A percentile compares a stretch with the other conserved stretches of the same genome.
Evolutionary conservation across 306 rosid species (phyloP).

Genomic region (Citrullus amarus): DNA sequence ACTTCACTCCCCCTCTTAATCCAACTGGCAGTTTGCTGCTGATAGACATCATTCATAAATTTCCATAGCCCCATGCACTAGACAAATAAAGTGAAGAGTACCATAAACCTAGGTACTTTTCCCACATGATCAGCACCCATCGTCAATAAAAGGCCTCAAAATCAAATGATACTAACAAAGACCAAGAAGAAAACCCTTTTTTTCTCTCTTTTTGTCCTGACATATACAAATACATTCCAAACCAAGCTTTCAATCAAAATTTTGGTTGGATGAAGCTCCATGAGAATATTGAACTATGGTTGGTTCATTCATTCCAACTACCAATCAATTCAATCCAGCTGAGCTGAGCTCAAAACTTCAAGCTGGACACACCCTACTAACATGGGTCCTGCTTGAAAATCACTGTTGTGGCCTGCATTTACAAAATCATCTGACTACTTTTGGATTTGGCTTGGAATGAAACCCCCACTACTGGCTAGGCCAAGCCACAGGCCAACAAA

Average conservation of each 20-base stretch:
- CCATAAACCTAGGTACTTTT: conserved; percentile 1
- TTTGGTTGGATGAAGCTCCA: background rate
- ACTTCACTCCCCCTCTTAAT: background rate
- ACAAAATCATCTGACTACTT: background rate
- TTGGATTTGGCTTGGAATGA: background rate
- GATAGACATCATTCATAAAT: conserved; percentile 8
- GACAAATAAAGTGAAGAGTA: background rate
- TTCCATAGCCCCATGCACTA: background rate
- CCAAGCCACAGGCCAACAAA: background rate
- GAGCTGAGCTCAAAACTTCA: background rate
- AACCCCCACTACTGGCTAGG: background rate
- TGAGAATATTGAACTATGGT: background rate
- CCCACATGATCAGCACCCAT: background rate
- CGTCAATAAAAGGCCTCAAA: background rate
- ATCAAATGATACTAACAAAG: background rate
- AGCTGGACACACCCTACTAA: background rate
- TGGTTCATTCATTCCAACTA: background rate
- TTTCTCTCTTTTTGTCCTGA: too few relatives aligned
- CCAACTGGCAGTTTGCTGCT: conserved; percentile 3
- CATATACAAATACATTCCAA: too few relatives aligned
- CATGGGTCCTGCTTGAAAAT: background rate
- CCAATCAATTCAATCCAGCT: conserved; percentile 6
- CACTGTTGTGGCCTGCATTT: conserved; percentile 9
- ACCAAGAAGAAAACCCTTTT: too few relatives aligned
- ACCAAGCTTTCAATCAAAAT: too few relatives aligned